Base-by-base conservation (phyloP, 306 rosid species). In the Lathyrus tuberosus region DNA sequence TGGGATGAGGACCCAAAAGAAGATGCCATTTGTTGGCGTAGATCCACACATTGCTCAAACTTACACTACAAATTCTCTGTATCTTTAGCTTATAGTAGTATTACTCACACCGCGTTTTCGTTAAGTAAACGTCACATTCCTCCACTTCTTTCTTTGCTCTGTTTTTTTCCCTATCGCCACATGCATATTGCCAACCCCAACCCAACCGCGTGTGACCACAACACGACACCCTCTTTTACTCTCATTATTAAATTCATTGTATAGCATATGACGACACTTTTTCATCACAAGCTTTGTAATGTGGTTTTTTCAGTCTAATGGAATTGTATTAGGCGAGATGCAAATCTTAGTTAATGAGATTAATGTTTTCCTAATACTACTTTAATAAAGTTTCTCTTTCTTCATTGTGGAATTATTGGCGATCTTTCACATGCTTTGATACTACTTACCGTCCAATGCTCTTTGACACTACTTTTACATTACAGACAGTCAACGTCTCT, bases 111-210 rank as follows among this genome's bases (percentile, higher is more conserved):
- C 70, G 61, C 61, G 70, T 75, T 76, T 74, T 54, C 72, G 76
- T 76, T 62, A 61, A 76, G 76, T 69, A 76, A 37, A 81, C 65
- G 81, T 76, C 85, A 70, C 61, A 53, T 63, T 77, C 81, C 65
- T 62, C 38, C 33, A 17, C 61, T 67, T 67, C 54, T 24, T 13
- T 42, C 35, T 49, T 24, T 12, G 22, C 44, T 66, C 44, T 66
- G 12, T 43, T 65, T 69, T 49, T 47, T 5, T 18, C 66, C 33
- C 33, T 67, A 41, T 62, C 76, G 40, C 65, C 72, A 70, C 76
- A 70, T 80, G 84, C 26, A 30, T 38, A 6, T 26, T 48, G 60
- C 71, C 60, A 47, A 65, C 71, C 44, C 31, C 31, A 35, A 67
- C 26, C 49, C 72, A 51, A 60, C 71, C 82, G 62, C 43, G 71